Base-by-base conservation (phyloP, 2,329 filamentous ascomycete species). In the Nothophoma quercina region DNA sequence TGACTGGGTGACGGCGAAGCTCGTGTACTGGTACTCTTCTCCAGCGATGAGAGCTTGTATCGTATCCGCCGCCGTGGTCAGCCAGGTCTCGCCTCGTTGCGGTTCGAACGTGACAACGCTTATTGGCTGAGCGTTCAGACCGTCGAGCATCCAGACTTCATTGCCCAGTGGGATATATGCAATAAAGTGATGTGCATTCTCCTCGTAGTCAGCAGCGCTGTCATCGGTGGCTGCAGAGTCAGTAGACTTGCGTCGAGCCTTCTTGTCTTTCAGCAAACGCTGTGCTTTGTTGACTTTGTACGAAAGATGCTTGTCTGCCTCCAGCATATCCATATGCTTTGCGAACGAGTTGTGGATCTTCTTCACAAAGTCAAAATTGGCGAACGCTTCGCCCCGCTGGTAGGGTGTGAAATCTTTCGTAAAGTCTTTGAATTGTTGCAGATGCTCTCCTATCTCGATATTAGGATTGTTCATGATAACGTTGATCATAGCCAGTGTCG, bases 401-500 rank as follows among this genome's bases (percentile, higher is more conserved):
- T 88, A 82, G 2, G 93, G 88, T 13, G 84, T 83, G 56, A 96
- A 83, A 12, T 80, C 68, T 58, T 78, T 78, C 0, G 93, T 96
- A 29, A 86, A 85, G 0, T 86, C 77, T 64, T 90, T 93, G 77
- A 98, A 96, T 12, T 80, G 76, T 22, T 79, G 74, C 1, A 98
- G 81, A 53, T 87, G 80, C n/a, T 84, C 76, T 4, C 92, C 91
- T 5, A 97, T 81, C 9, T 85, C 76, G 3, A 91, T 74, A 0
- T 78, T 79, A 0, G 38, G 23, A 19, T 87, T 82, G 69, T 98
- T 98, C 84, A 96, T 96, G 68, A 96, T 79, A 55, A 97, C 96
- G 66, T 98, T 98, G 63, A 97, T 83, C 60, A 98, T 80, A 3
- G 95, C 92, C 36, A 97, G 85, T n/a, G 91, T 95, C 16, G 91